Evolutionary conservation across 768 basidiomycete genomes (phyloP).

Genomic region (Hypholoma fasciculare): DNA sequence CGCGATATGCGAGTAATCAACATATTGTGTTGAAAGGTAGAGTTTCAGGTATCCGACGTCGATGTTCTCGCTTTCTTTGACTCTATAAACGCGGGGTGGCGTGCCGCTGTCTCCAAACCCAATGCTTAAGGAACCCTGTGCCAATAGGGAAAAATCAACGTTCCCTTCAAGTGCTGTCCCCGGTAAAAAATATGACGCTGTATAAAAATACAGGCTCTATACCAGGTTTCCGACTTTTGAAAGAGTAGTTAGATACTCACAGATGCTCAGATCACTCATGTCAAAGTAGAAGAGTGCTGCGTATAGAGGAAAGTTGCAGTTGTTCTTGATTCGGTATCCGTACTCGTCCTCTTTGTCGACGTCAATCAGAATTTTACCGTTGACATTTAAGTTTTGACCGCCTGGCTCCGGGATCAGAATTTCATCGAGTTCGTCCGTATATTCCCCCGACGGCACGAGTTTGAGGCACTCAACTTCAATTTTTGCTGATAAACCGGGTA

Average conservation of each 20-base stretch:
- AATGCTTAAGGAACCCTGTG: neutral
- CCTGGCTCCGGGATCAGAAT: neutral
- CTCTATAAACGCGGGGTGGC: neutral
- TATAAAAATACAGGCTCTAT: neutral
- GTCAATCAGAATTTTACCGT: neutral
- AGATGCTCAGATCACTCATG: neutral
- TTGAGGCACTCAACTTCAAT: neutral
- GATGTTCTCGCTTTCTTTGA: neutral
- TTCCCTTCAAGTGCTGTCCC: neutral
- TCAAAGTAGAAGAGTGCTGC: neutral
- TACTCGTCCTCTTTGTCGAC: neutral
- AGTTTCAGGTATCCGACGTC: slow-evolving; percentile 9
- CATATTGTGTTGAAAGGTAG: neutral
- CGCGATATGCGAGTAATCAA: slow-evolving; percentile 1
- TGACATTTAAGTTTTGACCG: neutral
- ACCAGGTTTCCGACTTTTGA: neutral
- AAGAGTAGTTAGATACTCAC: neutral
- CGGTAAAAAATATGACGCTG: neutral
- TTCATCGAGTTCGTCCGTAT: too few species aligned
- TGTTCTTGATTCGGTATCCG: neutral
- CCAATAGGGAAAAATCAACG: neutral
- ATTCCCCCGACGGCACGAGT: neutral
- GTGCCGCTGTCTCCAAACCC: neutral
- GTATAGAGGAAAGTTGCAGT: neutral
- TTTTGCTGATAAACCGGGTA: neutral